Conservation (phyloP, 192 early-diverging fungal genomes). For the Spizellomyces sp. region DNA sequence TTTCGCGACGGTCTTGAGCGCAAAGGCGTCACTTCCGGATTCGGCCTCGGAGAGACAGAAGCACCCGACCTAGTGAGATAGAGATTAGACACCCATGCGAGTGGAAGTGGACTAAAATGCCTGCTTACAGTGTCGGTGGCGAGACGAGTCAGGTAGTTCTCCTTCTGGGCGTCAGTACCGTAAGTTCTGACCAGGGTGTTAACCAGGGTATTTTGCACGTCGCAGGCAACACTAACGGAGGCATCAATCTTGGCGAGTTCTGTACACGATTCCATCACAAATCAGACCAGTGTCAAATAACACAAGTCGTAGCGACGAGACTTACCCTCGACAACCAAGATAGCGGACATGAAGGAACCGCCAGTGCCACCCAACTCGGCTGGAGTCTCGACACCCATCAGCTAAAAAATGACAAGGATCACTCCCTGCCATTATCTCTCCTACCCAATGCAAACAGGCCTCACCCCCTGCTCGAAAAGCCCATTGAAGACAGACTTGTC, state of each 20-base stretch:
- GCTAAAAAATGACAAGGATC: conserved; percentile 10
- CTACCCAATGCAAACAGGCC: conserved; percentile 21
- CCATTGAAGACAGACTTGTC: conserved; percentile 79
- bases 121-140: conserved; percentile 63
- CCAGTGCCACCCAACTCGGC: conserved; percentile 79
- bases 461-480: conserved; percentile 86
- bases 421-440: no score
- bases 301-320: neutral
- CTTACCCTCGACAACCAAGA: conserved; percentile 80
- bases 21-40: conserved; percentile 93
- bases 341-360: conserved; percentile 83
- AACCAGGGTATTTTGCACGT: conserved; percentile 97
- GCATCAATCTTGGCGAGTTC: conserved; percentile 96
- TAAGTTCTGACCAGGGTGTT: conserved; percentile 90
- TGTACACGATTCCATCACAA: conserved; percentile 12
- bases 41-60: conserved; percentile 94
- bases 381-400: conserved; percentile 93
- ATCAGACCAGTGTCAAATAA: neutral
- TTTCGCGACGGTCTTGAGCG: conserved; percentile 81
- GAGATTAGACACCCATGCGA: conserved; percentile 24
- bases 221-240: conserved; percentile 85
- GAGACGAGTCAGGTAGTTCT: conserved; percentile 83
- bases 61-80: conserved; percentile 71
- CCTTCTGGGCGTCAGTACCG: conserved; percentile 71
- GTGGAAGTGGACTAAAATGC: neutral